Evolutionary conservation across 2,329 filamentous ascomycete genomes (phyloP).

Genomic region (Diaporthe sp.): DNA sequence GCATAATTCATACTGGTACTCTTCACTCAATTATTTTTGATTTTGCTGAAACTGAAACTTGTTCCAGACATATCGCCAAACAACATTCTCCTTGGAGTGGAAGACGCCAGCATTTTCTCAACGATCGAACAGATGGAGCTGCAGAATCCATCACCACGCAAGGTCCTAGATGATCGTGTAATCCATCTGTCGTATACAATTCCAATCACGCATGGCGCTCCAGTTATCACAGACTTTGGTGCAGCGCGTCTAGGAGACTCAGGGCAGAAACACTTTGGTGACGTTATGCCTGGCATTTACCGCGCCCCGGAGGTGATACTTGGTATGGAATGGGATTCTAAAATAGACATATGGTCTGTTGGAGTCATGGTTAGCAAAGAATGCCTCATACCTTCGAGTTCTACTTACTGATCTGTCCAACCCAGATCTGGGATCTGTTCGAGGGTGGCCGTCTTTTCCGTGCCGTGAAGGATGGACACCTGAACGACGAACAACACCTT

Average conservation of each 20-base stretch:
- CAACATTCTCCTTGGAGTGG: constrained; percentile 41
- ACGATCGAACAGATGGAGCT: constrained; percentile 35
- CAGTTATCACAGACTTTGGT: constrained; percentile 46
- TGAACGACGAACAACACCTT: constrained; percentile 44
- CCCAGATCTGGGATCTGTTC: constrained; percentile 46
- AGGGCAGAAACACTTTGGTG: constrained; percentile 38
- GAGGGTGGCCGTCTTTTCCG: constrained; percentile 44
- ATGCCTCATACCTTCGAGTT: neutral
- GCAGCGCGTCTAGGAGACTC: constrained; percentile 41
- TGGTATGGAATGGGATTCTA: constrained; percentile 46
- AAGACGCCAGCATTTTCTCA: constrained; percentile 34
- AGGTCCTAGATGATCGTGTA: constrained; percentile 41
- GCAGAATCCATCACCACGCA: constrained; percentile 39
- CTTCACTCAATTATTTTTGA: neutral
- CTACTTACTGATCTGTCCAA: constrained; percentile 11
- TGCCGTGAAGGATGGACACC: constrained; percentile 37
- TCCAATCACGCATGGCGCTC: constrained; percentile 39
- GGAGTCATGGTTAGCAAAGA: constrained; percentile 42
- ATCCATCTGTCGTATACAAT: constrained; percentile 43
- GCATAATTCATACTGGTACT: constrained; percentile 38
- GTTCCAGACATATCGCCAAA: constrained; percentile 42
- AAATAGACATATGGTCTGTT: constrained; percentile 49
- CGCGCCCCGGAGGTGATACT: constrained; percentile 48
- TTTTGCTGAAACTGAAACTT: neutral
- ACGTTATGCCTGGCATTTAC: constrained; percentile 48